Evolutionary conservation across 345 rosid genomes (phyloP), one percentile per base, ranked within the genome.

Genomic region (Eucalyptus marginata): DNA sequence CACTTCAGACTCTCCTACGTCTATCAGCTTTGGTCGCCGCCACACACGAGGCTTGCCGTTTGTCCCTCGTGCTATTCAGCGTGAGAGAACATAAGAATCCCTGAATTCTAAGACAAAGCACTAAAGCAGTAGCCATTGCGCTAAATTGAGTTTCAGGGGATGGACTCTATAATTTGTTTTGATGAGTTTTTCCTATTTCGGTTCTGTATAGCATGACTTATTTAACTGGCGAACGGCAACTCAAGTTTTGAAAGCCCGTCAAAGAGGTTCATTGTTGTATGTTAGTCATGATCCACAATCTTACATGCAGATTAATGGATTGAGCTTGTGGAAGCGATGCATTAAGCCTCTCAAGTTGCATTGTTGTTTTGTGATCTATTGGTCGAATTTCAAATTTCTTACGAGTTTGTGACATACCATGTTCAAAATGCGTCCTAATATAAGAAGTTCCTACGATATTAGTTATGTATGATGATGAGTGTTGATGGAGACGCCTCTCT

Each of bases 21-120:
- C 95, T 40, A 89, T 97, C 92, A 95, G 96, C 94, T 97, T 97
- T 62, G 99, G 99, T 80, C 96, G 93, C 7, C 95, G 96, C 89
- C 94, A 93, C 88, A 92, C 94, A 80, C 96, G 97, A 81, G 98
- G 98, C 66, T 88, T 97, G 68, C 90, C 95, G 27, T 94, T 96
- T 91, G 95, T 94, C 89, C 99, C 99, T 33, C 95, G 96, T 91
- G 92, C 96, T 50, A 89, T 95, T 90, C 95, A 89, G 87, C 93
- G 49, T 16, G 94, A 92, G 83, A 94, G 89, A 87, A 92, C 88
- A 16, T 90, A 93, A 18, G 93, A 93, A 56, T 85, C 87, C 89
- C 8, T 87, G 89, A 76, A 88, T 92, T 51, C 27, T 44, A 7
- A 18, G 11, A 8, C 68, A 52, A 86, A 33, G 68, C 49, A 86